Conservation (phyloP, 495 filamentous ascomycete genomes). For the Diplogelasinospora grovesii region DNA sequence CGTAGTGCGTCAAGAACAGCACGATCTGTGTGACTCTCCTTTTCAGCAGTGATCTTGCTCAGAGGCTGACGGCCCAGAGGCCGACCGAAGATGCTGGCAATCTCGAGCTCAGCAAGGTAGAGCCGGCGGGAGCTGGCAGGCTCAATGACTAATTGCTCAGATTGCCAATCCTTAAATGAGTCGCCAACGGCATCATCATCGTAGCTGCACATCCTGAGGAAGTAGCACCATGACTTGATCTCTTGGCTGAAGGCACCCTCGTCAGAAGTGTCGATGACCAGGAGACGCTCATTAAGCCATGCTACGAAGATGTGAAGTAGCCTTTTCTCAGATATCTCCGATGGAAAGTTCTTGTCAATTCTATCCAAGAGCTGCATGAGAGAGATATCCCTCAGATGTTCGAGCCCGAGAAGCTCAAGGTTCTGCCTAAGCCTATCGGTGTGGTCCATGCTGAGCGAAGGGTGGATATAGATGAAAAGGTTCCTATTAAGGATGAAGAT, state of each 20-base stretch:
- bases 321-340: slow-evolving; percentile 1
- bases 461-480: too few relatives aligned
- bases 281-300: slow-evolving; percentile 30
- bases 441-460: slow-evolving; percentile 7
- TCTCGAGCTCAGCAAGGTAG: slow-evolving; percentile 16
- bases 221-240: slow-evolving; percentile 10
- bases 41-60: too few relatives aligned
- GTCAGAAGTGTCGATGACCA: slow-evolving; percentile 18
- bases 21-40: too few relatives aligned
- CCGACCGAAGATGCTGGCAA: slow-evolving; percentile 5
- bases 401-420: slow-evolving; percentile 5
- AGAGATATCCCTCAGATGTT: slow-evolving; percentile 11
- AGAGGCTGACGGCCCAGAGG: background rate
- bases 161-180: slow-evolving; percentile 25
- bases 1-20: too few relatives aligned
- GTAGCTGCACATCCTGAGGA: slow-evolving; percentile 5
- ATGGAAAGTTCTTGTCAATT: slow-evolving; percentile 9
- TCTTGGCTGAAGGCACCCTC: slow-evolving; percentile 8
- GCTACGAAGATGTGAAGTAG: slow-evolving; percentile 18
- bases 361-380: slow-evolving; percentile 15
- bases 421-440: slow-evolving; percentile 5
- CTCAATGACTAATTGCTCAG: slow-evolving; percentile 8
- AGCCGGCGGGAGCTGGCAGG: slow-evolving; percentile 20
- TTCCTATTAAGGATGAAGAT: too few relatives aligned
- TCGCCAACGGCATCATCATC: slow-evolving; percentile 11